These are phyloP conservation scores for Choiromyces venosus DNA, from an alignment of 495 filamentous ascomycete species.

Conservation along the genomic window DNA sequence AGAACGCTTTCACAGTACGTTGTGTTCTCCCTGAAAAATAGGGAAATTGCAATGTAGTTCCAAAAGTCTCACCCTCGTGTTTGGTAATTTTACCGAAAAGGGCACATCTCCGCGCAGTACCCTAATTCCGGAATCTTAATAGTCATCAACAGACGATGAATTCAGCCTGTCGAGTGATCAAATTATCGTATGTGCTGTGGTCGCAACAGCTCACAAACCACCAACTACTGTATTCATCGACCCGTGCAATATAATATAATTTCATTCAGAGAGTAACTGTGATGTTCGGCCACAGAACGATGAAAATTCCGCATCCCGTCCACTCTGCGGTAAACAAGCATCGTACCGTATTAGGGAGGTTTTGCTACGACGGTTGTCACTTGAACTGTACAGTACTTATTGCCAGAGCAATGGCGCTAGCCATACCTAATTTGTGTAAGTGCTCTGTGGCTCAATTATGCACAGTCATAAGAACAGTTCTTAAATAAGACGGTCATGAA, in stretches of 20 bases:
- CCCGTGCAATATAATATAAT: too few species aligned
- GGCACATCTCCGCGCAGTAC: background rate
- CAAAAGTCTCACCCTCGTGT: background rate
- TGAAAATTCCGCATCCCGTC: background rate
- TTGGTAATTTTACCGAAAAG: background rate
- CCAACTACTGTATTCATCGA: background rate
- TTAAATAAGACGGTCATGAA: too few species aligned
- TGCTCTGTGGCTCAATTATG: too few species aligned
- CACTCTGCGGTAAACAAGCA: background rate
- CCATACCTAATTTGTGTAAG: too few species aligned
- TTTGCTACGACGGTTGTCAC: too few species aligned
- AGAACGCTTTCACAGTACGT: background rate
- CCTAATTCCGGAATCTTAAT: background rate
- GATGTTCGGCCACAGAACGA: background rate
- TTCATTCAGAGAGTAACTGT: background rate
- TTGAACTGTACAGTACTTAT: too few species aligned
- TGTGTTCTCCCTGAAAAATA: background rate
- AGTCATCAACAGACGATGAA: background rate
- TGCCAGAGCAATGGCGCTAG: too few species aligned
- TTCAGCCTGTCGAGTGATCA: background rate
- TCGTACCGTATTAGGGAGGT: too few species aligned
- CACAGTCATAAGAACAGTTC: too few species aligned
- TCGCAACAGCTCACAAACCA: background rate
- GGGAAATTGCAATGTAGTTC: background rate
- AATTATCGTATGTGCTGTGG: background rate